Evolutionary conservation across 345 rosid species (phyloP).

Genomic region (Brassica nigra): DNA sequence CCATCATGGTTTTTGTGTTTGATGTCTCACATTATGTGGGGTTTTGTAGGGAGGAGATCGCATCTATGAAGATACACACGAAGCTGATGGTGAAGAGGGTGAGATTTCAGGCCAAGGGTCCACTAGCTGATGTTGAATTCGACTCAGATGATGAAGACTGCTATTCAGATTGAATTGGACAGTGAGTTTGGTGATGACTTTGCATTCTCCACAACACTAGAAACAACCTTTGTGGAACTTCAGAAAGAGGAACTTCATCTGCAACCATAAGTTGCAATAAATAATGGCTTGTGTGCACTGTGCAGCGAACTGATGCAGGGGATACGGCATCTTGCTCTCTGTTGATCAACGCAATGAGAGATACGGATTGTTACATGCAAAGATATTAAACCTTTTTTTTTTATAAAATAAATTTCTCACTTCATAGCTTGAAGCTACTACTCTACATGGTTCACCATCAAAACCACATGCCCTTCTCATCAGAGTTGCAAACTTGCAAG

Average conservation of each 20-base stretch:
- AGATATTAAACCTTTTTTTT: neutral
- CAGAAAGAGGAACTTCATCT: conserved; percentile 11
- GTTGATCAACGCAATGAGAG: neutral
- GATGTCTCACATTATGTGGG: neutral
- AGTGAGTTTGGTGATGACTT: conserved; percentile 2
- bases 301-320: neutral
- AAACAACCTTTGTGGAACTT: conserved; percentile 17
- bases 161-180: conserved; percentile 33
- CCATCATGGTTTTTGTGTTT: neutral
- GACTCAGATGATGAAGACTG: conserved; percentile 34
- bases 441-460: conserved; percentile 19
- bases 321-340: conserved; percentile 10
- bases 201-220: conserved; percentile 23
- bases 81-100: conserved; percentile 36
- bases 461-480: conserved; percentile 15
- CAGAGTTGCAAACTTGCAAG: conserved; percentile 29
- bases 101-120: conserved; percentile 18
- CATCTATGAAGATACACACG: conserved; percentile 38
- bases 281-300: neutral
- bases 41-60: conserved; percentile 52
- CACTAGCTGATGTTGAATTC: conserved; percentile 29
- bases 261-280: conserved; percentile 26
- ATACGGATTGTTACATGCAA: neutral
- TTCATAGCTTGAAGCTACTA: conserved; percentile 24
- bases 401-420: conserved; percentile 9